phyloP scores from a whole-genome alignment of 2,329 filamentous ascomycete species.

The Hypomyces rosellus region DNA sequence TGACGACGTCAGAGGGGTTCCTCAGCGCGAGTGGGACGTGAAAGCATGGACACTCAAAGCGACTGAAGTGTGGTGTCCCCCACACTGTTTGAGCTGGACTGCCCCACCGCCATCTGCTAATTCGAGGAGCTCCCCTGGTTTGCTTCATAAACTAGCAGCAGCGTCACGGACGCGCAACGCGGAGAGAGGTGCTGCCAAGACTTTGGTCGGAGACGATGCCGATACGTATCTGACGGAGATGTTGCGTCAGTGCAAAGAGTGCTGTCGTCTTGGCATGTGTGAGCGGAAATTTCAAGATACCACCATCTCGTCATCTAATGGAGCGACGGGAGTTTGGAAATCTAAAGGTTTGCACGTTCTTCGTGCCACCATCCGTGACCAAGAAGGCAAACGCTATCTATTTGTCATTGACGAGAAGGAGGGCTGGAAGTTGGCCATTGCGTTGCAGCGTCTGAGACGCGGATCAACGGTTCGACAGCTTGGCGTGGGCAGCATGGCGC shows the following conservation, averaged over 20 bases:
- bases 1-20: conserved; percentile 82
- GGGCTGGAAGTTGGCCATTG: conserved; percentile 60
- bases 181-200: conserved; percentile 43
- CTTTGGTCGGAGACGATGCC: conserved; percentile 57
- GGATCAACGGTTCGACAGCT: conserved; percentile 56
- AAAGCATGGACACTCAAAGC: conserved; percentile 96
- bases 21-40: conserved; percentile 97
- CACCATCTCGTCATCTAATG: conserved; percentile 33
- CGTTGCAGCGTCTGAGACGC: conserved; percentile 53
- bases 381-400: conserved; percentile 59
- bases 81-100: conserved; percentile 49
- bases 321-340: conserved; percentile 49
- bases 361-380: conserved; percentile 57
- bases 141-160: conserved; percentile 43
- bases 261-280: conserved; percentile 51
- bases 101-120: conserved; percentile 34
- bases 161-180: conserved; percentile 39
- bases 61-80: conserved; percentile 79
- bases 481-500: conserved; percentile 50
- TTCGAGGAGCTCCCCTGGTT: conserved; percentile 34
- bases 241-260: conserved; percentile 57
- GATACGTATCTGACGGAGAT: conserved; percentile 59
- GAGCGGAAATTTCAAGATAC: conserved; percentile 38
- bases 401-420: conserved; percentile 61
- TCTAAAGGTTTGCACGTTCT: conserved; percentile 54